Evolutionary conservation across 192 early-diverging fungal genomes (phyloP).

Genomic region (Linnemannia hyalina): DNA sequence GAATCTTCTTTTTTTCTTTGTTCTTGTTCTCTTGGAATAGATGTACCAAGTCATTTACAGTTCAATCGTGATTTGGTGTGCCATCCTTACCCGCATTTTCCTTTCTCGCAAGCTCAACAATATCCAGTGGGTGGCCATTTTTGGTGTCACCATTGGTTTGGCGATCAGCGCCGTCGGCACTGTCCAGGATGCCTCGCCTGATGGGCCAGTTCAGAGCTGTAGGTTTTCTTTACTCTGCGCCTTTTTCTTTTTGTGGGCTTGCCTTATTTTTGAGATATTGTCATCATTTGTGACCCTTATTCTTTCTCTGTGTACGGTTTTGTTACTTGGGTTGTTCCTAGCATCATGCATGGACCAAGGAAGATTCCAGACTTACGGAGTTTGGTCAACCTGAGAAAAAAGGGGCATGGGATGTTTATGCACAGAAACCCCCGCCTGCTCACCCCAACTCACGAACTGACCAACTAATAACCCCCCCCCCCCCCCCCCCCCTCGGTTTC

Average conservation of each 20-base stretch:
- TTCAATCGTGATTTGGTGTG: slow-evolving; percentile 75
- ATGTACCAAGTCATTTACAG: slow-evolving; percentile 76
- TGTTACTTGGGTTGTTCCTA: background rate
- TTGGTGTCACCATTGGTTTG: slow-evolving; percentile 67
- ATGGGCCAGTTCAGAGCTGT: slow-evolving; percentile 49
- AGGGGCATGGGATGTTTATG: background rate
- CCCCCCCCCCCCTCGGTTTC: background rate
- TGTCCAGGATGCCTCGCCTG: slow-evolving; percentile 34
- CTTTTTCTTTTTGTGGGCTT: background rate
- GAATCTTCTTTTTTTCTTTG: slow-evolving; percentile 5
- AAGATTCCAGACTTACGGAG: slow-evolving; percentile 1
- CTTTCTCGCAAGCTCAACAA: slow-evolving; percentile 61
- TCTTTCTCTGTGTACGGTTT: background rate
- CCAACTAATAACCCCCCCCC: background rate
- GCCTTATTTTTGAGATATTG: background rate
- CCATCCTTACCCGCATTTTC: slow-evolving; percentile 68
- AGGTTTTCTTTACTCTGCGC: background rate
- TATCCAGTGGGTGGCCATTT: slow-evolving; percentile 66
- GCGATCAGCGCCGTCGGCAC: slow-evolving; percentile 66
- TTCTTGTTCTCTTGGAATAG: slow-evolving; percentile 35
- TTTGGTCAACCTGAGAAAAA: background rate
- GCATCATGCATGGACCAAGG: background rate
- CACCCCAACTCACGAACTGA: background rate
- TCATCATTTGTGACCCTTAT: background rate
- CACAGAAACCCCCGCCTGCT: background rate